A percentile compares a stretch with the other conserved stretches of the same genome.
Conservation (phyloP, 371 early-diverging fungal species). For the Umbelopsis sp. region DNA sequence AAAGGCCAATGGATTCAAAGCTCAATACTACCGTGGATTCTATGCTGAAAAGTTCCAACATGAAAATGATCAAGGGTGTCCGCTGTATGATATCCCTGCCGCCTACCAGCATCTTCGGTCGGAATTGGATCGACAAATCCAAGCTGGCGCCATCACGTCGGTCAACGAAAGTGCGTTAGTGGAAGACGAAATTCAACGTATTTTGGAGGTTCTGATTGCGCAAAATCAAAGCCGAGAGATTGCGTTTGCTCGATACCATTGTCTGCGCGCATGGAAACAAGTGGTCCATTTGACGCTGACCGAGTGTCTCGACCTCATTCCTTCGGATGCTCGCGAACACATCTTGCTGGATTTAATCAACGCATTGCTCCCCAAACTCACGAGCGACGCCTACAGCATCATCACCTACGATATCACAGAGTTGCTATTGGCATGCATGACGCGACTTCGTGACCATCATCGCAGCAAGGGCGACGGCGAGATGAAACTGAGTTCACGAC, state of each 20-base stretch:
- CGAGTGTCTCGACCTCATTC: constrained; percentile 66
- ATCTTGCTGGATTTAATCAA: constrained; percentile 65
- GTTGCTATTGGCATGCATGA: constrained; percentile 60
- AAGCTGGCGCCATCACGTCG: constrained; percentile 50
- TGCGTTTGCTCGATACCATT: constrained; percentile 61
- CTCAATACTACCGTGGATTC: constrained; percentile 30
- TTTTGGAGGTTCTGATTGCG: constrained; percentile 57
- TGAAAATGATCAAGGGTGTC: constrained; percentile 60
- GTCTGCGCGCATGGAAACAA: constrained; percentile 81
- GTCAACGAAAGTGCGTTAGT: constrained; percentile 42
- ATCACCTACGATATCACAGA: constrained; percentile 55
- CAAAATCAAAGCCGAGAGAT: constrained; percentile 71
- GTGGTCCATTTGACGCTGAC: constrained; percentile 72
- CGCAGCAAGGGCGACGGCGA: constrained; percentile 21
- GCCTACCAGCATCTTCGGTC: constrained; percentile 42
- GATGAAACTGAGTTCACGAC: constrained; percentile 33
- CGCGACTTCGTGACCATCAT: constrained; percentile 49
- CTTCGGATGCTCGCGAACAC: constrained; percentile 60
- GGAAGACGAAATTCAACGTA: constrained; percentile 55
- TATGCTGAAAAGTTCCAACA: constrained; percentile 30
- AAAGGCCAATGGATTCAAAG: constrained; percentile 15
- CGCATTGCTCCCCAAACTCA: constrained; percentile 65
- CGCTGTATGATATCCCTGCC: constrained; percentile 69
- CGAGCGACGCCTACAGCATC: constrained; percentile 28
- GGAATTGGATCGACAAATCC: constrained; percentile 33